Evolutionary conservation across 2,329 filamentous ascomycete genomes (phyloP).

Genomic region (Alternaria conjuncta): DNA sequence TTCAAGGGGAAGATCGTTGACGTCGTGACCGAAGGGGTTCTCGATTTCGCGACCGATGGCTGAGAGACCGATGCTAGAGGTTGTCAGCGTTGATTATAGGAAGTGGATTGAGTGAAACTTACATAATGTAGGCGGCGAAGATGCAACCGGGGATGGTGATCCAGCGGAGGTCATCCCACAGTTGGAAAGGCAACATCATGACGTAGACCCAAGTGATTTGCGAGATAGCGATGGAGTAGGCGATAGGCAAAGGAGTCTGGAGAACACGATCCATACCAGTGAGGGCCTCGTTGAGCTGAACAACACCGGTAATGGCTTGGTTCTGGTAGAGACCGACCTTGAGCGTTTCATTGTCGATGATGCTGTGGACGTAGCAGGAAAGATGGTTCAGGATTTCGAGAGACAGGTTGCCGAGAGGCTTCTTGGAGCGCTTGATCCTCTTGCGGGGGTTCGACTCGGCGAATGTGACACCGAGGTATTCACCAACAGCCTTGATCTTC

Average conservation of each 20-base stretch:
- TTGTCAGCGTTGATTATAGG: neutral
- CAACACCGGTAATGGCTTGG: constrained; percentile 63
- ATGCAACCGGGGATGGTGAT: constrained; percentile 80
- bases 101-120: neutral
- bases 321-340: constrained; percentile 66
- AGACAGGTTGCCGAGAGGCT: constrained; percentile 81
- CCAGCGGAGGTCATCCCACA: constrained; percentile 69
- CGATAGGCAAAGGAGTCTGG: constrained; percentile 80
- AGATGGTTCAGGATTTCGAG: constrained; percentile 80
- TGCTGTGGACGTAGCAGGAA: constrained; percentile 68
- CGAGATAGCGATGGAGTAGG: constrained; percentile 82
- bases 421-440: constrained; percentile 72
- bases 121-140: constrained; percentile 77
- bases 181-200: constrained; percentile 80
- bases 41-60: constrained; percentile 83
- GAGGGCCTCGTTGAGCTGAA: constrained; percentile 73
- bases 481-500: constrained; percentile 67
- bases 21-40: constrained; percentile 83
- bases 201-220: constrained; percentile 90
- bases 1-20: constrained; percentile 73
- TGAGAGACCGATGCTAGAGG: constrained; percentile 67
- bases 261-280: constrained; percentile 78
- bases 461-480: constrained; percentile 78
- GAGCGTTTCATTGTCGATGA: constrained; percentile 64
- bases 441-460: constrained; percentile 80